Evolutionary conservation across 2,329 filamentous ascomycete genomes (phyloP).

Genomic region (Didymella arachidicola): DNA sequence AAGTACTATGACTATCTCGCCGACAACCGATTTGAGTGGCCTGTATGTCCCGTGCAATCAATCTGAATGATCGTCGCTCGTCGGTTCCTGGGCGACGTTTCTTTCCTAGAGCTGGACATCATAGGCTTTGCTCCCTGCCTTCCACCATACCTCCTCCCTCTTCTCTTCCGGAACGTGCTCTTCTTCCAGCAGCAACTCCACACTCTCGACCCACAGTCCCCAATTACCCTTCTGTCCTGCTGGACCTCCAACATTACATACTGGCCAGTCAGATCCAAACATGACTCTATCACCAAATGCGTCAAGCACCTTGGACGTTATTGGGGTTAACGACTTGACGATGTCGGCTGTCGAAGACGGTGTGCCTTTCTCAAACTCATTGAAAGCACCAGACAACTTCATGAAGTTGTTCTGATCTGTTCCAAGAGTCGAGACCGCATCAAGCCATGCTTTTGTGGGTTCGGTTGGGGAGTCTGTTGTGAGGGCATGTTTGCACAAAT

Average conservation of each 20-base stretch:
- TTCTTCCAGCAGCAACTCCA: constrained; percentile 68
- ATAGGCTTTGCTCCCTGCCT: constrained; percentile 77
- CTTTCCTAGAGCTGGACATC: constrained; percentile 17
- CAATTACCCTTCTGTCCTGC: constrained; percentile 66
- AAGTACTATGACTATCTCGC: neutral
- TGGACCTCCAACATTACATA: constrained; percentile 75
- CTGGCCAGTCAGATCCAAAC: constrained; percentile 94
- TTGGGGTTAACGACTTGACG: constrained; percentile 32
- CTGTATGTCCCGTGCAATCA: neutral
- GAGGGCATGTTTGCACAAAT: constrained; percentile 89
- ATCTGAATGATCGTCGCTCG: neutral
- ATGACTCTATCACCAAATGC: constrained; percentile 78
- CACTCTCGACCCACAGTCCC: constrained; percentile 76
- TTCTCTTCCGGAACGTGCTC: constrained; percentile 65
- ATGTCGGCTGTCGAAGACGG: constrained; percentile 18
- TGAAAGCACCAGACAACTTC: constrained; percentile 89
- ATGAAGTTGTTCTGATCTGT: constrained; percentile 75
- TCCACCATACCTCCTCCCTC: constrained; percentile 73
- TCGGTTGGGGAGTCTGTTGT: constrained; percentile 55
- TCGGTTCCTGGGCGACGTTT: neutral
- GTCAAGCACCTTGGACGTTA: constrained; percentile 61
- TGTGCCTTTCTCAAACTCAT: constrained; percentile 70
- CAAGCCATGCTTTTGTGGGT: constrained; percentile 72
- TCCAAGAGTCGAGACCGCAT: constrained; percentile 72
- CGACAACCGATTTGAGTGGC: neutral